A percentile compares a stretch with the other conserved stretches of the same genome.
These are phyloP conservation scores for Penicillium sp. DNA, from an alignment of 2,329 filamentous ascomycete species.

Conservation along the genomic window DNA sequence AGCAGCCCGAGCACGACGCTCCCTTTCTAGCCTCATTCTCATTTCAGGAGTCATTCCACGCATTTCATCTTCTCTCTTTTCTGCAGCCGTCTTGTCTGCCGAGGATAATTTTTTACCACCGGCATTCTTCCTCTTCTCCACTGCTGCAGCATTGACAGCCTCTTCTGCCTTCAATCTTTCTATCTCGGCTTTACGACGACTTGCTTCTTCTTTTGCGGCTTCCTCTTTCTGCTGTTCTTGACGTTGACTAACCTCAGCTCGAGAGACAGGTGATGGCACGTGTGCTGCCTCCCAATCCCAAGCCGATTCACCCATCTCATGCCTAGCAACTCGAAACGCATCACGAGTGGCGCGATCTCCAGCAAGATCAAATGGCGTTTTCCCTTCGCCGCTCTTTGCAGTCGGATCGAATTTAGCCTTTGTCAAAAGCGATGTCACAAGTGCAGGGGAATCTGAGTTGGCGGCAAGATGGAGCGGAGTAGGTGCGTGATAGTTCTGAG, in stretches of 20 bases:
- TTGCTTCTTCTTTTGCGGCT: constrained; percentile 63
- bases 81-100: constrained; percentile 69
- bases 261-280: constrained; percentile 68
- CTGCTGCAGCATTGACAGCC: constrained; percentile 29
- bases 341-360: constrained; percentile 83
- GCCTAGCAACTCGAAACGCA: constrained; percentile 82
- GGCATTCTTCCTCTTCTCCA: constrained; percentile 49
- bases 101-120: constrained; percentile 55
- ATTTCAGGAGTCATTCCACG: constrained; percentile 85
- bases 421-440: constrained; percentile 72
- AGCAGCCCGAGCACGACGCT: constrained; percentile 83
- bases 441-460: constrained; percentile 69
- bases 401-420: constrained; percentile 75
- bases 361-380: constrained; percentile 79
- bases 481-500: constrained; percentile 72
- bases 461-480: constrained; percentile 84
- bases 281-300: constrained; percentile 77
- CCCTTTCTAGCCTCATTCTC: constrained; percentile 76
- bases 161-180: constrained; percentile 67
- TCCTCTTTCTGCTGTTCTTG: constrained; percentile 67
- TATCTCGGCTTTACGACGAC: constrained; percentile 69
- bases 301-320: constrained; percentile 69
- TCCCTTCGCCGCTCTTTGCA: constrained; percentile 67
- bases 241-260: constrained; percentile 66
- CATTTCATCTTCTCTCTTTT: constrained; percentile 77